Conservation (phyloP, 352 stramenopile species). For the Phytophthora brassicae region DNA sequence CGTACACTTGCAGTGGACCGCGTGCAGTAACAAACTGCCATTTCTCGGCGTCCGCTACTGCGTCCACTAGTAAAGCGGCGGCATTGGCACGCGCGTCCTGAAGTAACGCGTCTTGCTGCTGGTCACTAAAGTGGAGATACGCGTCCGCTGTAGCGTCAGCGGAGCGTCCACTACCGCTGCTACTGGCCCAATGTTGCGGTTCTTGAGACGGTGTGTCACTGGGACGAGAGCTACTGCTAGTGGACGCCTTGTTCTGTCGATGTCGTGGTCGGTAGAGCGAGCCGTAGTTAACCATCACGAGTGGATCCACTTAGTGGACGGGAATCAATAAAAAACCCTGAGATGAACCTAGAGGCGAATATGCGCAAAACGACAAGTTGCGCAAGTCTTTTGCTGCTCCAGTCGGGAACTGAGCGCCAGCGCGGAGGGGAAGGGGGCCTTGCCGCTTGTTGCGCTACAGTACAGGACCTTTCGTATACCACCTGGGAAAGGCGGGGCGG, state of each 20-base stretch:
- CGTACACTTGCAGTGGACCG: slow-evolving; percentile 51
- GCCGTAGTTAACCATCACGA: slow-evolving; percentile 38
- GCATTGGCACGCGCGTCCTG: slow-evolving; percentile 53
- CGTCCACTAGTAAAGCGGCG: slow-evolving; percentile 58
- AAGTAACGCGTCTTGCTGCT: slow-evolving; percentile 52
- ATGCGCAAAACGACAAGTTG: neutral
- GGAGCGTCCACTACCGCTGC: slow-evolving; percentile 16
- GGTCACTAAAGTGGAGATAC: slow-evolving; percentile 60
- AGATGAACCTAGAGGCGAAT: too few species aligned
- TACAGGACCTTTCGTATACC: too few species aligned
- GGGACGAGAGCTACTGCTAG: slow-evolving; percentile 17
- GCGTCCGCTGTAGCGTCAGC: slow-evolving; percentile 29
- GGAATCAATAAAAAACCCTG: slow-evolving; percentile 10
- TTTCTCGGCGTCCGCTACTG: slow-evolving; percentile 61
- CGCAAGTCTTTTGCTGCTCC: slow-evolving; percentile 13
- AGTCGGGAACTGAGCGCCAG: slow-evolving; percentile 40
- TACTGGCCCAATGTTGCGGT: slow-evolving; percentile 21
- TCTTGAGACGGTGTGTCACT: slow-evolving; percentile 30
- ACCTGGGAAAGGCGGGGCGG: slow-evolving; percentile 24
- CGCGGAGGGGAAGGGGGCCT: slow-evolving; percentile 1
- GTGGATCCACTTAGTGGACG: slow-evolving; percentile 27
- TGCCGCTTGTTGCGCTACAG: slow-evolving; percentile 4
- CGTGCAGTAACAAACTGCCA: slow-evolving; percentile 58
- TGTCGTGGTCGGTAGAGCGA: slow-evolving; percentile 35
- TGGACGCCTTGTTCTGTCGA: slow-evolving; percentile 28